A percentile compares a stretch with the other conserved stretches of the same genome.
Conservation (phyloP, 257 asterid genomes). For the Solanum sejunctum region DNA sequence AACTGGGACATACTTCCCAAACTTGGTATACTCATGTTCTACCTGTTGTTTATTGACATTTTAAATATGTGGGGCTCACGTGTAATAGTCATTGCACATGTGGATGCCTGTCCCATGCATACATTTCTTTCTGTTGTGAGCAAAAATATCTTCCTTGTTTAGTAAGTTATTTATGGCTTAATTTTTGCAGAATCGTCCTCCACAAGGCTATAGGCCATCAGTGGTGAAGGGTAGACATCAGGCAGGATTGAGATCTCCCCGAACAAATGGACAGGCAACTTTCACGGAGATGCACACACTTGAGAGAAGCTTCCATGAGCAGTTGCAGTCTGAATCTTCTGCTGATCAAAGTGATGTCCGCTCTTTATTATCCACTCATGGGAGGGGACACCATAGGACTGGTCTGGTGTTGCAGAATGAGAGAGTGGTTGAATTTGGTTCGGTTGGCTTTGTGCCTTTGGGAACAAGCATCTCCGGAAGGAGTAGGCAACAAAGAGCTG, state of each 20-base stretch:
- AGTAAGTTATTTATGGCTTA: not conserved
- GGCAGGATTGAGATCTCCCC: conserved; percentile 23
- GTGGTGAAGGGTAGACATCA: conserved; percentile 34
- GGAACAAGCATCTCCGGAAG: conserved; percentile 8
- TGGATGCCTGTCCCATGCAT: not conserved
- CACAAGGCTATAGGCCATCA: conserved; percentile 36
- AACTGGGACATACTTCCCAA: conserved; percentile 74
- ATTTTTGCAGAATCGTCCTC: conserved; percentile 28
- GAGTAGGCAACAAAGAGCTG: conserved; percentile 18
- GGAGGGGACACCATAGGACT: conserved; percentile 17
- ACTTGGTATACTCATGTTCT: conserved; percentile 29
- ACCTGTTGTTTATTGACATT: not conserved
- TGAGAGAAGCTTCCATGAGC: conserved; percentile 33
- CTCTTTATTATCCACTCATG: conserved; percentile 24
- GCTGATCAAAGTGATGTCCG: conserved; percentile 12
- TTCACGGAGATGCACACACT: conserved; percentile 18
- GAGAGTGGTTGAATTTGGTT: conserved; percentile 23
- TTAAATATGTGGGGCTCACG: not conserved
- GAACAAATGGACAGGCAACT: conserved; percentile 17
- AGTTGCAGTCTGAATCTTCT: conserved; percentile 12
- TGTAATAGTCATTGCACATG: not conserved
- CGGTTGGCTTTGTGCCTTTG: conserved; percentile 12
- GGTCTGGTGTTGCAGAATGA: conserved; percentile 20
- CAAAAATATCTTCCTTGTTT: not conserved
- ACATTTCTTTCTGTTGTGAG: not conserved